Conservation (phyloP, 352 stramenopile genomes). For the Phytophthora crassamura region DNA sequence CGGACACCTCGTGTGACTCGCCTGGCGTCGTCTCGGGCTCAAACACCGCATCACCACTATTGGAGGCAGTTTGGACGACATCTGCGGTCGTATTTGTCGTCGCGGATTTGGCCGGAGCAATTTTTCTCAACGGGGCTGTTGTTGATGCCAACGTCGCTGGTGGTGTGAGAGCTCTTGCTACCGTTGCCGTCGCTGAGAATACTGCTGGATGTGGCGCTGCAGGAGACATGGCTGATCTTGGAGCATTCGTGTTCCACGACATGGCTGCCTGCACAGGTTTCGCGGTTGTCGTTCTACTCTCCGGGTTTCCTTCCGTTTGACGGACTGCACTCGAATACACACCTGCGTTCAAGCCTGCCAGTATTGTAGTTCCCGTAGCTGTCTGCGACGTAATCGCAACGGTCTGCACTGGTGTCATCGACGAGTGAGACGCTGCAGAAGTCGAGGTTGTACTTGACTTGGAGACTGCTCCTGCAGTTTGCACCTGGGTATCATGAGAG, state of each 20-base stretch:
- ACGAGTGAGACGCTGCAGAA: no score
- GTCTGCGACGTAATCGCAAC: no score
- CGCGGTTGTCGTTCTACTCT: no score
- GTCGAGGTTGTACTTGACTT: neutral
- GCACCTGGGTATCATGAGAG: neutral
- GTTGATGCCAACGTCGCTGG: neutral
- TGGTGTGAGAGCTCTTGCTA: neutral
- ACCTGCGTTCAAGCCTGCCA: no score
- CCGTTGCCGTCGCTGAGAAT: neutral
- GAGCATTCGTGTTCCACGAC: no score
- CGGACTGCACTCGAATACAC: no score
- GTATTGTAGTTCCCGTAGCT: no score
- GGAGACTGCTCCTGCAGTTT: neutral
- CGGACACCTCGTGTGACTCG: slow-evolving; percentile 2
- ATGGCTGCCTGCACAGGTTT: no score
- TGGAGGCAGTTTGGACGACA: slow-evolving; percentile 2
- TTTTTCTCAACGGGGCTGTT: neutral
- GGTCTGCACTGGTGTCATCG: no score
- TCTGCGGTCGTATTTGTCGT: slow-evolving; percentile 2
- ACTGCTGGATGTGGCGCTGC: no score
- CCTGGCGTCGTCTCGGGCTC: slow-evolving; percentile 8
- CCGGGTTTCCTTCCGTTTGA: no score
- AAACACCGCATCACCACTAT: slow-evolving; percentile 7
- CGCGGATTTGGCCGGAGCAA: neutral
- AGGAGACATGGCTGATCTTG: no score